phyloP scores from a whole-genome alignment of 1,139 yeast species.

The Suhomyces taliae region DNA sequence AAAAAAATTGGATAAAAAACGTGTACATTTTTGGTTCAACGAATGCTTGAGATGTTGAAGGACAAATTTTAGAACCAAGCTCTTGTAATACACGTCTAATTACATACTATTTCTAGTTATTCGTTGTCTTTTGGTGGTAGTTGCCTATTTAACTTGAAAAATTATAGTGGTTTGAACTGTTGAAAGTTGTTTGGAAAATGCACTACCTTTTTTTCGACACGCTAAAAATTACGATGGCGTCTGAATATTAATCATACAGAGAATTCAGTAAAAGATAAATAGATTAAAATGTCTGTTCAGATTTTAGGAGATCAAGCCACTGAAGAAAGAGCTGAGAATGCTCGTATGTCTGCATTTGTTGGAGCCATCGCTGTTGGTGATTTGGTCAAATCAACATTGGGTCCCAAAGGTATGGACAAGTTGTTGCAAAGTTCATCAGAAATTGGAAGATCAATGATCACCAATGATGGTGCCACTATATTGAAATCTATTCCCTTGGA shows the following conservation, averaged over 20 bases:
- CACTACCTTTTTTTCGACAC: conserved; percentile 10
- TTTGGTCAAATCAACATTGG: conserved; percentile 90
- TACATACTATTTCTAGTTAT: no score
- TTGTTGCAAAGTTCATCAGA: conserved; percentile 84
- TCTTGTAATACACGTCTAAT: no score
- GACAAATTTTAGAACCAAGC: no score
- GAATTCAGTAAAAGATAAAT: not conserved
- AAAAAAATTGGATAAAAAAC: no score
- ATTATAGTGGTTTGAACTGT: no score
- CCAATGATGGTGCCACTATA: conserved; percentile 98
- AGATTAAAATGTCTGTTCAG: conserved; percentile 63
- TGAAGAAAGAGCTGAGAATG: conserved; percentile 97
- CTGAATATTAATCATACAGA: not conserved
- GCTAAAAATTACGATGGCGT: conserved; percentile 5
- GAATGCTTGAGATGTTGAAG: no score
- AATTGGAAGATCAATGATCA: conserved; percentile 69
- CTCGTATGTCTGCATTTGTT: conserved; percentile 93
- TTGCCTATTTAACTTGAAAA: not conserved
- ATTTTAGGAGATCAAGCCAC: conserved; percentile 97
- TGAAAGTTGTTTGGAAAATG: not conserved
- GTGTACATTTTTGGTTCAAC: no score
- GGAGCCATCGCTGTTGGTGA: conserved; percentile 99
- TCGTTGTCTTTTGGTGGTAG: no score
- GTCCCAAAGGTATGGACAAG: conserved; percentile 99
- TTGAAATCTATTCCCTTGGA: conserved; percentile 92